phyloP scores from a whole-genome alignment of 2,329 filamentous ascomycete genomes.

The Penicillium crustosum region DNA sequence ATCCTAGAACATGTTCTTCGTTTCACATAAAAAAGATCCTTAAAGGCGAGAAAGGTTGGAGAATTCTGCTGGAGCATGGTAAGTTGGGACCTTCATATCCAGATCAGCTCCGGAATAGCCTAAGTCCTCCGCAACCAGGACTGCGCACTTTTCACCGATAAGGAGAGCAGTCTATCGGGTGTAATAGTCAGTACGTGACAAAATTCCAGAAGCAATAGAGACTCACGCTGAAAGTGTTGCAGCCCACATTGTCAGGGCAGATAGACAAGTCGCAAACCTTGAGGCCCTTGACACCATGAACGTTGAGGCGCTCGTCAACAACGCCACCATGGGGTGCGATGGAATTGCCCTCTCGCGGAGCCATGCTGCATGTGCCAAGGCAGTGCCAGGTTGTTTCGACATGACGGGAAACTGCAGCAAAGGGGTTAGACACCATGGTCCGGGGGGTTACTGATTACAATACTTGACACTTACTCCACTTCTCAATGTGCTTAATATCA shows the following conservation, averaged over 20 bases:
- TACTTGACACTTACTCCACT: slow-evolving; percentile 48
- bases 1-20: background rate
- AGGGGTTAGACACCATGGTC: background rate
- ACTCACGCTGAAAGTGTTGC: slow-evolving; percentile 57
- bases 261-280: slow-evolving; percentile 76
- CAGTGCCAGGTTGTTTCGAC: slow-evolving; percentile 75
- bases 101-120: slow-evolving; percentile 71
- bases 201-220: background rate
- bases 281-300: slow-evolving; percentile 72
- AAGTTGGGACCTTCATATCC: slow-evolving; percentile 72
- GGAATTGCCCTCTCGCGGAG: slow-evolving; percentile 71
- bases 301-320: slow-evolving; percentile 73
- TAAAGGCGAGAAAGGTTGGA: slow-evolving; percentile 34
- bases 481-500: slow-evolving; percentile 60
- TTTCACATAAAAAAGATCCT: background rate
- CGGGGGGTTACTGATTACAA: background rate
- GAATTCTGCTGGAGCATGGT: slow-evolving; percentile 52
- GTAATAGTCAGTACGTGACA: background rate
- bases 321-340: slow-evolving; percentile 75
- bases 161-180: slow-evolving; percentile 62
- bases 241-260: slow-evolving; percentile 76
- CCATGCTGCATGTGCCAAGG: slow-evolving; percentile 72
- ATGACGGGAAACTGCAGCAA: slow-evolving; percentile 59
- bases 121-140: slow-evolving; percentile 70
- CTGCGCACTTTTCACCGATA: slow-evolving; percentile 72